Conservation (phyloP, 768 basidiomycete genomes). For the Suillus subaureus region DNA sequence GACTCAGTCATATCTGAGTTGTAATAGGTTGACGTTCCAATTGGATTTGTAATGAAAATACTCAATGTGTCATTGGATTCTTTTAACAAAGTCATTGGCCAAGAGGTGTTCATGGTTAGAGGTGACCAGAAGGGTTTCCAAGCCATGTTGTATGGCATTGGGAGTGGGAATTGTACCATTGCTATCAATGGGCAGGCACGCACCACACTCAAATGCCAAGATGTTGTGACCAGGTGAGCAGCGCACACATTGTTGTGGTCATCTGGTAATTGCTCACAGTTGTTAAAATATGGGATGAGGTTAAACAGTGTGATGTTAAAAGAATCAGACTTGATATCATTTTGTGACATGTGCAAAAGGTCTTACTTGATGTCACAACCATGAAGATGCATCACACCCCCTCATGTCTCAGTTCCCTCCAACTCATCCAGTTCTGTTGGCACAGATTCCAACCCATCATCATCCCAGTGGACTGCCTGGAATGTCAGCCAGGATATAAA, state of each 20-base stretch:
- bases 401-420: not conserved
- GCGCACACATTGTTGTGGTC: not conserved
- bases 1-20: too few species aligned
- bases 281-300: not conserved
- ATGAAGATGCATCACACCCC: not conserved
- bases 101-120: not conserved
- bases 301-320: not conserved
- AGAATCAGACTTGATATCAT: not conserved
- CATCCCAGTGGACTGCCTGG: not conserved
- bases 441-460: not conserved
- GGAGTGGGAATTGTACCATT: not conserved
- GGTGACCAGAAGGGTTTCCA: not conserved
- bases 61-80: not conserved
- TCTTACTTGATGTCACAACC: not conserved
- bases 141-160: not conserved
- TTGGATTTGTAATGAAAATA: not conserved
- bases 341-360: not conserved
- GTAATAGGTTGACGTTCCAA: not conserved
- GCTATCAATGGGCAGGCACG: not conserved
- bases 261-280: not conserved
- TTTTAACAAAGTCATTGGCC: not conserved
- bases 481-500: not conserved
- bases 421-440: not conserved
- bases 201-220: not conserved
- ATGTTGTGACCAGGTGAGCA: not conserved